Base-by-base conservation (phyloP, 2,329 filamentous ascomycete species). In the Ophiostoma sp. region DNA sequence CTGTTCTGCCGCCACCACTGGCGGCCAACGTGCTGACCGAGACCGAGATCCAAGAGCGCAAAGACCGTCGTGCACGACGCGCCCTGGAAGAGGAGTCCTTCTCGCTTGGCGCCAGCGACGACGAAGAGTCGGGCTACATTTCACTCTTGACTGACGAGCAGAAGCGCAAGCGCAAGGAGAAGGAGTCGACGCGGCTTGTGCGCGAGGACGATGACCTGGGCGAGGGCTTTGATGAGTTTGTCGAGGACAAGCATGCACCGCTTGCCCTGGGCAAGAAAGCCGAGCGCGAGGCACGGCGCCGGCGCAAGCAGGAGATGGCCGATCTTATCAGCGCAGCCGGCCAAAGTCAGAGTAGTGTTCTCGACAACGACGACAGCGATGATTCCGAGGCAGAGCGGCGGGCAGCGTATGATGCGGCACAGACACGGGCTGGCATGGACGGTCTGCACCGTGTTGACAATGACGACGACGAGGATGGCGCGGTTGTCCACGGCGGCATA, bases 211-310 rank as follows among this genome's bases (percentile, higher is more conserved):
- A 98, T 76, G 92, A 98, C 74, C 84, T 97, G 0, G 91, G 91
- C 49, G 95, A 98, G 79, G 93, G 93, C 0, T 98, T 96, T 73
- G 94, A 98, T 70, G 89, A 94, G 67, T 97, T 91, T 74, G 91
- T 95, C 8, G 91, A 95, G 55, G 92, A 97, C 75, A 45, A 65
- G 49, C 92, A 91, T 11, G 63, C 63, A 8, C 86, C 87, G 7
- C 85, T 97, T 9, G 86, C 91, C 1, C 82, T 97, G 0, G 92
- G 93, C 45, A 87, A 84, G 71, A 91, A 90, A 70, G 92, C 92
- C 0, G 91, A 95, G 77, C 86, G 85, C 27, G 91, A 92, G 73
- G 89, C 86, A 0, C 81, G 85, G 65, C 83, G 82, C 67, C 84
- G 84, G 62, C 86, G 91, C 42, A 86, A 91, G 42, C 85, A 87